Evolutionary conservation across 2,329 filamentous ascomycete genomes (phyloP), one percentile per base, ranked within the genome.

Genomic region (Phyllosticta citriasiana): DNA sequence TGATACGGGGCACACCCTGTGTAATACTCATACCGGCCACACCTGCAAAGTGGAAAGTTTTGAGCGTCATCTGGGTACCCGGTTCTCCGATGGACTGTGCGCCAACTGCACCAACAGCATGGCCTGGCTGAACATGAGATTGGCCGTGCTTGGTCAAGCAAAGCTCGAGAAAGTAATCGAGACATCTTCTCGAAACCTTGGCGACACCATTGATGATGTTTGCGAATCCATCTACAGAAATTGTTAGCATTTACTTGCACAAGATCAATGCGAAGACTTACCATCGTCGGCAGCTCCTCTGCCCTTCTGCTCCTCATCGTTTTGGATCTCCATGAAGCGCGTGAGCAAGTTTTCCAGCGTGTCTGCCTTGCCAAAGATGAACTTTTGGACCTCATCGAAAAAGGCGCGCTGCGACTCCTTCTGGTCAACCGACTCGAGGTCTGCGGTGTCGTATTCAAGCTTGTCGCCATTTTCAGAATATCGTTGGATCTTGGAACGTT

Each of bases 41-140:
- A 88, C 94, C 94, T 72, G 94, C 94, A 79, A 99, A 99, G 88
- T 97, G 94, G 85, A 97, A 97, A 72, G 94, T 97, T 78, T 97
- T 97, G 65, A 99, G 78, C 1, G 94, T 99, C 94, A 99, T 99
- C 75, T 99, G 94, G 0, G 94, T 99, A 72, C 94, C 94, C 0
- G 94, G 94, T 71, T 99, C 94, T 76, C 94, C 94, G 68, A 99
- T 99, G 1, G 93, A 97, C 74, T 99, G 94, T 1, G 94, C 94
- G 66, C 94, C 94, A 47, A 97, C 91, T 16, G 94, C 94, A 64
- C 94, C 94, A 0, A 99, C 94, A 4, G 94, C 92, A 70, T 97
- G 93, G 2, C 94, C 94, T 12, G 94, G 92, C 72, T 99, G 92
- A 22, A 96, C 89, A 66, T 91, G 89, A 0, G 93, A 93, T 73